Evolutionary conservation across 257 asterid species (phyloP), one percentile per base, ranked within the genome.

Genomic region (Ophiorrhiza pumila): DNA sequence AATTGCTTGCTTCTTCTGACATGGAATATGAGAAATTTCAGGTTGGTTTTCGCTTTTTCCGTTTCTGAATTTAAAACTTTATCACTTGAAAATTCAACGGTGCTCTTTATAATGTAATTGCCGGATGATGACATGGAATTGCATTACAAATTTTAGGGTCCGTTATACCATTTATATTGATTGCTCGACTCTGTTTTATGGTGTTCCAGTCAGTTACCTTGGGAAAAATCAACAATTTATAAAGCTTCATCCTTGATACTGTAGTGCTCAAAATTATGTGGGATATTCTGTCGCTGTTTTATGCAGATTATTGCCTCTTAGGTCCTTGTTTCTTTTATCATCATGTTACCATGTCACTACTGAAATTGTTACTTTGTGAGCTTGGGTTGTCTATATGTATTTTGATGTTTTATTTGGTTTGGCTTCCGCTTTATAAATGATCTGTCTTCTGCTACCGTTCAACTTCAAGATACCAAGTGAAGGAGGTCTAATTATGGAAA

Each of bases 401-500:
- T 62, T 39, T 63, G 14, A 22, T 4, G 32, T 64, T 41, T 49
- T 20, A 63, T 37, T 37, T 37, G 12, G 47, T 62, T 61, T 61
- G 7, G 7, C 0, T 62, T 34, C 37, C 4, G 1, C 12, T 4
- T 45, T 34, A 49, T 41, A 39, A 46, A 70, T 73, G 69, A 74
- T 50, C 57, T 41, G 59, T 47, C 12, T 41, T 74, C 67, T 46
- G 71, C 45, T 25, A 53, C 8, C 41, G 25, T 56, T 63, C 43
- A 63, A 73, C 73, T 70, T 76, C 75, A 82, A 86, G 98, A 85
- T 86, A 76, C 88, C 86, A 13, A 69, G 83, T 87, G 88, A 85
- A 81, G 88, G 79, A 71, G 89, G 76, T 81, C 80, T 72, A 68
- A 77, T 82, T 85, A 79, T 76, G 76, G 88, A 78, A 52, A 83